Base-by-base conservation (phyloP, 805 yeast genomes). In the Lachancea mirantina region DNA sequence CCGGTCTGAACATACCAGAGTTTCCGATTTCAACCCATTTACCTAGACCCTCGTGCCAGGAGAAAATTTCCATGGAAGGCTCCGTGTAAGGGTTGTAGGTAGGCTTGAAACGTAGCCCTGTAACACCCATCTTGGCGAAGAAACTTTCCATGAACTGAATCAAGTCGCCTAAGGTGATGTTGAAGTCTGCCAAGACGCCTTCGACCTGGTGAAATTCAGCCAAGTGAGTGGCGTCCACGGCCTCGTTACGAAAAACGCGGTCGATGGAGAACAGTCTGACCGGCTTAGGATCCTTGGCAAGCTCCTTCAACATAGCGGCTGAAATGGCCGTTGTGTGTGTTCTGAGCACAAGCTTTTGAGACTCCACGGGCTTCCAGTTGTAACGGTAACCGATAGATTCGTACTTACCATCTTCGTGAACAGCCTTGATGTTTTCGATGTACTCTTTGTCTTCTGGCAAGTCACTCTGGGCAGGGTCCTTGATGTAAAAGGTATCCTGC, bases 1-100 rank as follows among this genome's bases (percentile, higher is more conserved):
- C 99, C 9, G 99, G 98, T 66, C 99, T 79, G 73, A 92, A 92
- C 95, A 92, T 82, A 61, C 99, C 99, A 13, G 96, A 87, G 71
- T 92, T 92, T 62, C 99, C 99, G 53, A 92, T 89, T 70, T 92
- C 99, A 42, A 92, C 98, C 98, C 98, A 94, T 61, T 85, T 92
- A 49, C 72, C 78, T 51, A 92, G 72, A 31, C 96, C 96, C 49
- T 76, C 78, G 65, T 92, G 99, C 82, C 84, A 92, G 30, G 96
- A 92, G 62, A 81, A 92, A 47, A 92, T 92, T 68, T 92, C 99
- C 75, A 92, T 74, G 6, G 95, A 84, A 38, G 99, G 99, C 65
- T 92, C 99, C 38, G 99, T 92, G 73, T 92, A 92, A 39, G 99
- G 99, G 64, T 92, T 92, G 67, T 92, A 92, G 23, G 99, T 94